Evolutionary conservation across 768 basidiomycete genomes (phyloP).

Genomic region (Pisolithus albus): DNA sequence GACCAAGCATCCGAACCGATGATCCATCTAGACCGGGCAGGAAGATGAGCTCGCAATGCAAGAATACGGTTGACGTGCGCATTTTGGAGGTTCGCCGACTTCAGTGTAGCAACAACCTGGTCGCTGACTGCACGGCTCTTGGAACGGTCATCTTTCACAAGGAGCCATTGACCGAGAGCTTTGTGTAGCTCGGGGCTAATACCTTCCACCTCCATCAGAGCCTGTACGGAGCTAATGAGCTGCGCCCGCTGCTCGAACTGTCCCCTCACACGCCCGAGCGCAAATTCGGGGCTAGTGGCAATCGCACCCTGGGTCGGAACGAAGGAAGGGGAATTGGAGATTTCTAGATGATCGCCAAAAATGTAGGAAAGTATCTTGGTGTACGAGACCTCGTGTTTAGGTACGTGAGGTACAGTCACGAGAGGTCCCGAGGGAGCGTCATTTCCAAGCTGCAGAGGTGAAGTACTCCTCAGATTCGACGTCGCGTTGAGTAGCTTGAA

Average conservation of each 20-base stretch:
- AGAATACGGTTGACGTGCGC: conserved; percentile 52
- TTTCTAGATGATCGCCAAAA: conserved; percentile 71
- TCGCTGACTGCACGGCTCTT: conserved; percentile 57
- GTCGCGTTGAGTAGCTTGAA: conserved; percentile 44
- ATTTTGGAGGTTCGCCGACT: conserved; percentile 33
- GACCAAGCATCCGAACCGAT: conserved; percentile 98
- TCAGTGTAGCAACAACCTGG: conserved; percentile 47
- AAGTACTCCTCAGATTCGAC: conserved; percentile 28
- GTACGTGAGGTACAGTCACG: conserved; percentile 52
- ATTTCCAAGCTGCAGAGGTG: conserved; percentile 45
- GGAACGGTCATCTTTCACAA: conserved; percentile 60
- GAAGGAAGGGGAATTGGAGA: conserved; percentile 77
- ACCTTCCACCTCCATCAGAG: conserved; percentile 49
- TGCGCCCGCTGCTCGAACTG: conserved; percentile 69
- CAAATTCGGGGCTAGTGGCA: conserved; percentile 91
- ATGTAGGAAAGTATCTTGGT: conserved; percentile 80
- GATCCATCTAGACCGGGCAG: conserved; percentile 83
- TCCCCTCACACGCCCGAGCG: conserved; percentile 84
- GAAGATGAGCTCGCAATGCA: conserved; percentile 53
- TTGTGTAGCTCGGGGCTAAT: conserved; percentile 55
- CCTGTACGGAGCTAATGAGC: conserved; percentile 58
- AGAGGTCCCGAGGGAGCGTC: conserved; percentile 22
- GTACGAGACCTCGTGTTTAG: conserved; percentile 87
- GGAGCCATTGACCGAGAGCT: conserved; percentile 73
- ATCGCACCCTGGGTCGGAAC: conserved; percentile 61